Percentiles rank a stretch among this genome's conserved stretches.
Conservation (phyloP, 805 yeast species). For the Pichia phayaonensis region DNA sequence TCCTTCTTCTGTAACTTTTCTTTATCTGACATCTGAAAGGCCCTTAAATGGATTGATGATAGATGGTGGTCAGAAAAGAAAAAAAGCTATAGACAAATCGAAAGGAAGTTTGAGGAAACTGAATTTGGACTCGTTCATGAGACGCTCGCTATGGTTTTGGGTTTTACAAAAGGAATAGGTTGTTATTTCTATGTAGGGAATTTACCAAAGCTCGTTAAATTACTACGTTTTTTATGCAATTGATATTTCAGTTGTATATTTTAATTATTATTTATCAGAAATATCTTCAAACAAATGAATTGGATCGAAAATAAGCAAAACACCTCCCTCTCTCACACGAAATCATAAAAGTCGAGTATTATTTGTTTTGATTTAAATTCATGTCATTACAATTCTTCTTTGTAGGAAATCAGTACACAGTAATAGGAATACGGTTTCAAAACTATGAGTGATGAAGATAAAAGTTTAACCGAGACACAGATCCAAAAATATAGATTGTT, state of each 20-base stretch:
- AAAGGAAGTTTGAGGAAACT: background rate
- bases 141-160: background rate
- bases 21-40: background rate
- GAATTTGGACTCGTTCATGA: background rate
- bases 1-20: conserved; percentile 1
- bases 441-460: background rate
- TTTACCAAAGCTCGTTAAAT: no score
- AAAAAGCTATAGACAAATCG: background rate
- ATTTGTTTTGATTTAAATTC: no score
- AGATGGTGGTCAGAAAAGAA: background rate
- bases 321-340: background rate
- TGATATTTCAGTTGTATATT: no score
- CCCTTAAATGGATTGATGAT: background rate
- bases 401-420: background rate
- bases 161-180: background rate
- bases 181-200: no score
- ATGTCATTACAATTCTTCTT: background rate
- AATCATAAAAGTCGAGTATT: background rate
- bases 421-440: background rate
- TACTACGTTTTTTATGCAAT: no score
- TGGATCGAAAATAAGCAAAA: background rate
- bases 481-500: conserved; percentile 63
- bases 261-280: no score
- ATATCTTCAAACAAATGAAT: background rate
- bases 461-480: conserved; percentile 50